Conservation (phyloP, 2,329 filamentous ascomycete species). For the Corynespora cassiicola region DNA sequence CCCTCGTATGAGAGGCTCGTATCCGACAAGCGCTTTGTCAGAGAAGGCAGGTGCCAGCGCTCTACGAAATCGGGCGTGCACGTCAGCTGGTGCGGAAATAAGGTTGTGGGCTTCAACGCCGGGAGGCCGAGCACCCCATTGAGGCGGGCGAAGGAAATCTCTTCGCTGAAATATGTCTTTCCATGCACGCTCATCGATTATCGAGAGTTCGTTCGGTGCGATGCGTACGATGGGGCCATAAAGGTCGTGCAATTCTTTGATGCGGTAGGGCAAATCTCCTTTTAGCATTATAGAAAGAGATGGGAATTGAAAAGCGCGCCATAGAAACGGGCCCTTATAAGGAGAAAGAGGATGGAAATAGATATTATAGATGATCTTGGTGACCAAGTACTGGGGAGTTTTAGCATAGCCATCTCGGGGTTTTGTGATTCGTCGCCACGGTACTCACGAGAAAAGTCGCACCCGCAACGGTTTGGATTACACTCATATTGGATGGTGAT, state of each 20-base stretch:
- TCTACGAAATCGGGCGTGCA: conserved; percentile 36
- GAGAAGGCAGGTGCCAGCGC: conserved; percentile 43
- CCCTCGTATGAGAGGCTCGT: conserved; percentile 9
- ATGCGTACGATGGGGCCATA: conserved; percentile 25
- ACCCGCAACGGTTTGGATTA: too few relatives aligned
- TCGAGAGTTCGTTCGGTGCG: conserved; percentile 19
- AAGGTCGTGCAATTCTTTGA: conserved; percentile 18
- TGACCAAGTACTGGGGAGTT: too few relatives aligned
- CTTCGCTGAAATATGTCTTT: conserved; percentile 17
- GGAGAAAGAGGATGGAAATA: conserved; percentile 47
- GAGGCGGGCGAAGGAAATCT: conserved; percentile 27
- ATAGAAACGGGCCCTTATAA: conserved; percentile 46
- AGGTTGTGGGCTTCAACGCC: conserved; percentile 25
- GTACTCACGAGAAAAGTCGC: too few relatives aligned
- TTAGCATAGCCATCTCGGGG: too few relatives aligned
- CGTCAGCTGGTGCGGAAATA: conserved; percentile 37
- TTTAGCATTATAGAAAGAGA: conserved; percentile 15
- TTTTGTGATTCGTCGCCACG: too few relatives aligned
- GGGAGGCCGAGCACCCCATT: conserved; percentile 13
- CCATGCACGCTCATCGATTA: conserved; percentile 15
- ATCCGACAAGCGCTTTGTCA: conserved; percentile 32
- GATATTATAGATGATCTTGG: conserved; percentile 36
- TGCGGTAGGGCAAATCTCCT: conserved; percentile 17
- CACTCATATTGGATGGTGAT: too few relatives aligned
- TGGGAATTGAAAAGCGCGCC: conserved; percentile 25